Evolutionary conservation across 176 grass and related monocot species (phyloP).

Genomic region (Otatea glauca): DNA sequence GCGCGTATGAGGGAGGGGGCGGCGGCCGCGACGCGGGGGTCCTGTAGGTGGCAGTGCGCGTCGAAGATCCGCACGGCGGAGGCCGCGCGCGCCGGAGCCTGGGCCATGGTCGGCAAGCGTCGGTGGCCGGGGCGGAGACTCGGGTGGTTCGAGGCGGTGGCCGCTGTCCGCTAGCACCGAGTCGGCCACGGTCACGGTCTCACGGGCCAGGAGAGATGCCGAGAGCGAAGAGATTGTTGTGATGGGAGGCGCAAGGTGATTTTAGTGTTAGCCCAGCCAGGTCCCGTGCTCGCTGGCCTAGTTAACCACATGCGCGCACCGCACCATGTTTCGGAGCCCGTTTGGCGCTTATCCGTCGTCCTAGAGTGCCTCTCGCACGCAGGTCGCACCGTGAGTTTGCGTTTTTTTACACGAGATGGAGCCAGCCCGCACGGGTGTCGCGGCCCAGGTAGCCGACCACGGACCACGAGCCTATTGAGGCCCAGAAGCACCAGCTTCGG

Average conservation of each 20-base stretch:
- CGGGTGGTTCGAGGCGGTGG: neutral
- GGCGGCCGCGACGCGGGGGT: conserved; percentile 56
- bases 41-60: conserved; percentile 92
- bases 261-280: neutral
- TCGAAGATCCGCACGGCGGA: conserved; percentile 65
- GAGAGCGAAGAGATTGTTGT: neutral
- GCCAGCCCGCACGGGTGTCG: neutral
- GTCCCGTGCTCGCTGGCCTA: neutral
- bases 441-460: neutral
- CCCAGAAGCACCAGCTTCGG: neutral
- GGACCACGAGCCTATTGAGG: neutral
- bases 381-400: neutral
- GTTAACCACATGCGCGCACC: neutral
- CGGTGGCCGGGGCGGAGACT: neutral
- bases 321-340: neutral
- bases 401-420: neutral
- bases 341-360: neutral
- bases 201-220: neutral
- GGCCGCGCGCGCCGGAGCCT: conserved; percentile 31
- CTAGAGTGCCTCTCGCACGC: too few species aligned
- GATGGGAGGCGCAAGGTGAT: neutral
- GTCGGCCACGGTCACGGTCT: neutral
- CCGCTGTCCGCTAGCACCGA: neutral
- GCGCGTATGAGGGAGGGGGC: conserved; percentile 66
- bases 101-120: conserved; percentile 34